phyloP scores from a whole-genome alignment of 2,329 filamentous ascomycete species.

The Zasmidium angulare region DNA sequence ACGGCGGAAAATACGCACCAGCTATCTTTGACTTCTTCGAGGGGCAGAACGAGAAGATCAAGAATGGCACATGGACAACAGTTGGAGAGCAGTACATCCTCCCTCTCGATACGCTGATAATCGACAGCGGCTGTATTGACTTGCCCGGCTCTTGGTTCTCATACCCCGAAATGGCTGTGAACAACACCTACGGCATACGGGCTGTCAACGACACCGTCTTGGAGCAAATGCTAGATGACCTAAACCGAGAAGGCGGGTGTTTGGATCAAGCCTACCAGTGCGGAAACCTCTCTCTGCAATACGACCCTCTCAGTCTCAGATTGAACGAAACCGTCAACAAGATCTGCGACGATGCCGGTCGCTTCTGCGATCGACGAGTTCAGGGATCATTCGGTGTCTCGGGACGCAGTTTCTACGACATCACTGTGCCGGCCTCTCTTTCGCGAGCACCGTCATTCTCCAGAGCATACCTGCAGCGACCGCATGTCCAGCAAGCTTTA shows the following conservation, averaged over 20 bases:
- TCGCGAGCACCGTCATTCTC: constrained; percentile 49
- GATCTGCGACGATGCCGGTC: constrained; percentile 47
- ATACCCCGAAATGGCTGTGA: constrained; percentile 53
- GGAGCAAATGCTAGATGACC: constrained; percentile 51
- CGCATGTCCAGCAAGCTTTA: constrained; percentile 56
- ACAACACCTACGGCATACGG: constrained; percentile 57
- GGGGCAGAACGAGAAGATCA: constrained; percentile 58
- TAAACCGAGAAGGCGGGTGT: constrained; percentile 50
- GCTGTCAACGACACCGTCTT: constrained; percentile 55
- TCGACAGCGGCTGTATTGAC: constrained; percentile 15
- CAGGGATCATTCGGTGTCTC: not conserved
- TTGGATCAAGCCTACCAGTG: constrained; percentile 43
- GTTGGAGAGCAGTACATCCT: constrained; percentile 48
- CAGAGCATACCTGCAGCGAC: constrained; percentile 54
- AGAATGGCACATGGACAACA: constrained; percentile 44
- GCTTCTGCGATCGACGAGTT: constrained; percentile 43
- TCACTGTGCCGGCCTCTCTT: constrained; percentile 33
- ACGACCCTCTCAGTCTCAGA: constrained; percentile 38
- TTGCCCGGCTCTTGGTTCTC: constrained; percentile 47
- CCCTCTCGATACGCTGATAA: constrained; percentile 36
- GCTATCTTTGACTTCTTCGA: constrained; percentile 58
- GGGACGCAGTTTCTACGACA: constrained; percentile 46
- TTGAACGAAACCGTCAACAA: constrained; percentile 37
- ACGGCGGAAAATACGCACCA: constrained; percentile 62
- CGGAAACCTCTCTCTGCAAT: constrained; percentile 23